phyloP scores from a whole-genome alignment of 139 green algal genomes.

The Gonium pectorale region DNA sequence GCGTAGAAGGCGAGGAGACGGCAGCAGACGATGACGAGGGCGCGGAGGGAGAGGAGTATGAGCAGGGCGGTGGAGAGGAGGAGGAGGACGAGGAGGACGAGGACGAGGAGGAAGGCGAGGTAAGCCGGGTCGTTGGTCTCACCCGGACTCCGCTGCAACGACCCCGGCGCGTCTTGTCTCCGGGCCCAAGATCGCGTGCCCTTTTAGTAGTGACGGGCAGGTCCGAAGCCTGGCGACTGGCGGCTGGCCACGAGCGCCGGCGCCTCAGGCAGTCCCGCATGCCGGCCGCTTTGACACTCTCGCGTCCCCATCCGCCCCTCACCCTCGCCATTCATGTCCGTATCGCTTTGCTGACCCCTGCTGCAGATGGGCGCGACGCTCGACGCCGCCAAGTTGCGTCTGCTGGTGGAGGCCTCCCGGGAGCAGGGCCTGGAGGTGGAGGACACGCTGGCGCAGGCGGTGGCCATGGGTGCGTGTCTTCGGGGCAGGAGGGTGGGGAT shows the following conservation, averaged over 20 bases:
- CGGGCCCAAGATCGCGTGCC: no score
- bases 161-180: no score
- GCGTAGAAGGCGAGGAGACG: neutral
- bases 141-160: neutral
- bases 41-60: neutral
- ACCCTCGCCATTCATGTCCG: no score
- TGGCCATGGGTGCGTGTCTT: slow-evolving; percentile 32
- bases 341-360: no score
- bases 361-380: no score
- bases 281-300: no score
- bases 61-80: neutral
- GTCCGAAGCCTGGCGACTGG: no score
- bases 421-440: slow-evolving; percentile 7
- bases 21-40: neutral
- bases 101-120: neutral
- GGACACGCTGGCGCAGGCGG: slow-evolving; percentile 43
- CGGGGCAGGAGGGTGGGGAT: neutral
- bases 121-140: no score
- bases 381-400: neutral
- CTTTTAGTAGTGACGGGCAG: no score
- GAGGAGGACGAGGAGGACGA: slow-evolving; percentile 20
- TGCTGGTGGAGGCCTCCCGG: neutral
- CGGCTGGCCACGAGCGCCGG: no score
- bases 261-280: no score
- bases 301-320: no score